Conservation (phyloP, 2,329 filamentous ascomycete species). For the Microcyclospora pomicola region DNA sequence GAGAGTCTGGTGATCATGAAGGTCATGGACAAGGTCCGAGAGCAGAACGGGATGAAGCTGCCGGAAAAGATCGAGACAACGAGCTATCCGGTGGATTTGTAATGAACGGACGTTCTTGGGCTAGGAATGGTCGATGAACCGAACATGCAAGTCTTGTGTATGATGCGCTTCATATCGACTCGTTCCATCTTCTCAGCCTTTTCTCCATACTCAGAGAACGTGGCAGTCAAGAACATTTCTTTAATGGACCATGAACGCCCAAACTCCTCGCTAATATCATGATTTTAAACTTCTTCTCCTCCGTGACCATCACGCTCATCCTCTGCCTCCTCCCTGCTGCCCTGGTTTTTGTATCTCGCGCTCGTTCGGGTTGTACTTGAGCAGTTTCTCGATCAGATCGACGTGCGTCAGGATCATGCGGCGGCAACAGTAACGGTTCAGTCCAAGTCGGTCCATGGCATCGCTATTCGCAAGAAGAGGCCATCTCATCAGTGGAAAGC, state of each 20-base stretch:
- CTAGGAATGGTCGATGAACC: too few species aligned
- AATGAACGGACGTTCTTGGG: not conserved
- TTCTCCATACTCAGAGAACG: too few species aligned
- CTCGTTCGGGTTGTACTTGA: constrained; percentile 52
- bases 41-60: constrained; percentile 48
- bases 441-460: constrained; percentile 87
- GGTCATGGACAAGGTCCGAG: constrained; percentile 55
- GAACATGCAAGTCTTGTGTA: too few species aligned
- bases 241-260: too few species aligned
- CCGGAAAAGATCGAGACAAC: constrained; percentile 52
- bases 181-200: too few species aligned
- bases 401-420: constrained; percentile 99
- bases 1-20: constrained; percentile 84
- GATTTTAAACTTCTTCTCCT: too few species aligned
- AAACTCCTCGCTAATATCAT: too few species aligned
- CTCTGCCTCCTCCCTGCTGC: not conserved
- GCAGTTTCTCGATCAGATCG: constrained; percentile 93
- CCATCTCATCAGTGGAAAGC: not conserved
- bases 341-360: constrained; percentile 21
- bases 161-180: too few species aligned
- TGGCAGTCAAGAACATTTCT: too few species aligned
- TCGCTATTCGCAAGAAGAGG: constrained; percentile 45
- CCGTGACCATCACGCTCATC: too few species aligned
- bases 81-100: constrained; percentile 36
- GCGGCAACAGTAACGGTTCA: constrained; percentile 94